A percentile compares a stretch with the other conserved stretches of the same genome.
phyloP scores from a whole-genome alignment of 495 filamentous ascomycete species.

The Aspergillus baeticus region DNA sequence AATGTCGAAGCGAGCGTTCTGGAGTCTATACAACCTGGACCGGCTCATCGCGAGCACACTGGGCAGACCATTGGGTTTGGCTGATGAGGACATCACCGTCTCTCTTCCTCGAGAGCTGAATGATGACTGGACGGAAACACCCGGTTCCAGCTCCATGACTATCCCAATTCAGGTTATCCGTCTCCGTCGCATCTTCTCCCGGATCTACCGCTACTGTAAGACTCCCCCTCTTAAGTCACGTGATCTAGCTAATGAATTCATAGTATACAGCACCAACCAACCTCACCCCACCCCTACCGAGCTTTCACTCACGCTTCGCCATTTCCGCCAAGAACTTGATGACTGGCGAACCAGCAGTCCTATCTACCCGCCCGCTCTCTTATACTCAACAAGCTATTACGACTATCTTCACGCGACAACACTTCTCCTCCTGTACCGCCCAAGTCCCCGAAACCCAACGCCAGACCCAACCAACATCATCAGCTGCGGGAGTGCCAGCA shows the following conservation, averaged over 20 bases:
- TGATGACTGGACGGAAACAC: conserved; percentile 43
- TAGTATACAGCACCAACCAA: conserved; percentile 44
- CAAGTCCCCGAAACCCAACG: conserved; percentile 46
- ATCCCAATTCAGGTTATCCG: conserved; percentile 49
- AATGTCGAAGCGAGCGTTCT: conserved; percentile 51
- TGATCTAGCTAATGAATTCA: background rate
- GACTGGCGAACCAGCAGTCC: conserved; percentile 43
- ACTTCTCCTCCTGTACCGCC: conserved; percentile 50
- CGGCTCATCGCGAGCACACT: conserved; percentile 50
- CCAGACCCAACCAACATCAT: conserved; percentile 44
- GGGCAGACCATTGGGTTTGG: conserved; percentile 47
- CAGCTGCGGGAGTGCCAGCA: conserved; percentile 49
- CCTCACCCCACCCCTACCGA: conserved; percentile 36
- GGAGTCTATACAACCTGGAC: conserved; percentile 54
- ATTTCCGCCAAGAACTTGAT: conserved; percentile 49
- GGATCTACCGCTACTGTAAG: conserved; percentile 47
- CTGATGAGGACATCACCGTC: conserved; percentile 51
- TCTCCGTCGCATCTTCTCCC: conserved; percentile 49
- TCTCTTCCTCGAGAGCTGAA: conserved; percentile 44
- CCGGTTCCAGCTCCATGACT: conserved; percentile 42
- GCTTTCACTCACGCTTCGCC: conserved; percentile 31
- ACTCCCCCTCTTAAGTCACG: background rate
- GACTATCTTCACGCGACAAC: conserved; percentile 54
- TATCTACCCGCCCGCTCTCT: conserved; percentile 40
- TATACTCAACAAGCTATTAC: conserved; percentile 49